These are phyloP conservation scores for Sporormia fimetaria DNA, from an alignment of 495 filamentous ascomycete genomes.

Conservation along the genomic window DNA sequence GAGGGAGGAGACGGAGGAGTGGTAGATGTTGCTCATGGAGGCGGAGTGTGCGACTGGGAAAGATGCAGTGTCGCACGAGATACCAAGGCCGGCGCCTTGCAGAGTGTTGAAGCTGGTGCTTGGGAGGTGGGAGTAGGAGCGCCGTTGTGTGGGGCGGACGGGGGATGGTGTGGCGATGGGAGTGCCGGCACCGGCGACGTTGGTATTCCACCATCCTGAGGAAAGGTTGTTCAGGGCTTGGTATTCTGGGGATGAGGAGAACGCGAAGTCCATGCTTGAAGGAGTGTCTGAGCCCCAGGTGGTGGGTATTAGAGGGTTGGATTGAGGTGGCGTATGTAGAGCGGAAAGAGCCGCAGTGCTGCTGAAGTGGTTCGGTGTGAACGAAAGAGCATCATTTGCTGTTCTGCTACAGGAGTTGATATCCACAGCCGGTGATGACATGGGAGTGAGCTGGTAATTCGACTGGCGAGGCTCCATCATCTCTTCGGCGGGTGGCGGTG, in stretches of 20 bases:
- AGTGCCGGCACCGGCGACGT: slow-evolving; percentile 1
- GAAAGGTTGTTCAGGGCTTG: slow-evolving; percentile 2
- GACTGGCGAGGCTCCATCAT: slow-evolving; percentile 4
- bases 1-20: slow-evolving; percentile 5
- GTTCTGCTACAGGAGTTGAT: slow-evolving; percentile 5
- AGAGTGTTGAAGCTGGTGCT: slow-evolving; percentile 1
- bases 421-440: slow-evolving; percentile 19
- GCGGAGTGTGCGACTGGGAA: slow-evolving; percentile 3
- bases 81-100: slow-evolving; percentile 12
- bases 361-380: slow-evolving; percentile 9
- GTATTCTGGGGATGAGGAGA: slow-evolving; percentile 23
- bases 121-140: slow-evolving; percentile 1
- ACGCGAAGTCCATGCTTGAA: slow-evolving; percentile 13
- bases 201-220: slow-evolving; percentile 5
- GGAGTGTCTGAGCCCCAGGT: slow-evolving; percentile 22
- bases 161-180: not conserved
- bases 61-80: slow-evolving; percentile 13
- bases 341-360: slow-evolving; percentile 24
- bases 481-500: not conserved
- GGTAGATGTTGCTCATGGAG: not conserved
- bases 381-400: slow-evolving; percentile 14
- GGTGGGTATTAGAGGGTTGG: slow-evolving; percentile 8
- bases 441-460: slow-evolving; percentile 23
- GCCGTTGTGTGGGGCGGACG: slow-evolving; percentile 3
- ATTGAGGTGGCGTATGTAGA: slow-evolving; percentile 25